Conservation (phyloP, 257 asterid genomes). For the Gentiana macrophylla region DNA sequence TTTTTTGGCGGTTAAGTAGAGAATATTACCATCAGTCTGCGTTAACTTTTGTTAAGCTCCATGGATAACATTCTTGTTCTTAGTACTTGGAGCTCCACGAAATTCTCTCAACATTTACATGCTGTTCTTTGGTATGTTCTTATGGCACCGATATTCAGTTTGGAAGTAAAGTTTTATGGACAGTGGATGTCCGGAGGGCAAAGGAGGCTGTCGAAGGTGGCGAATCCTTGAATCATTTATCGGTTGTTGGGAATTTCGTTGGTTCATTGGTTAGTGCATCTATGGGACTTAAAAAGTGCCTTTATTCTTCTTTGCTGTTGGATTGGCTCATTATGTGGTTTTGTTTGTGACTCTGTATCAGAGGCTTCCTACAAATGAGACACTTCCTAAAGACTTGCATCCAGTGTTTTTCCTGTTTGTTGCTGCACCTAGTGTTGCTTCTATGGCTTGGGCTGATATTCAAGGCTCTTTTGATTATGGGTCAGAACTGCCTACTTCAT, state of each 20-base stretch:
- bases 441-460: slow-evolving; percentile 88
- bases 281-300: slow-evolving; percentile 74
- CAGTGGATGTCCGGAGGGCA: slow-evolving; percentile 98
- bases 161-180: slow-evolving; percentile 84
- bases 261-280: slow-evolving; percentile 90
- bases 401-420: slow-evolving; percentile 93
- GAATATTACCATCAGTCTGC: slow-evolving; percentile 79
- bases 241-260: slow-evolving; percentile 74
- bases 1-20: slow-evolving; percentile 90
- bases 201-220: slow-evolving; percentile 79
- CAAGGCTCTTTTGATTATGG: slow-evolving; percentile 79
- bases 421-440: slow-evolving; percentile 91
- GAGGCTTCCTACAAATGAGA: slow-evolving; percentile 81
- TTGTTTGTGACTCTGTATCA: slow-evolving; percentile 89
- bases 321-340: slow-evolving; percentile 85
- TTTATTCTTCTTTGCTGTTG: slow-evolving; percentile 79
- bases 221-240: slow-evolving; percentile 75
- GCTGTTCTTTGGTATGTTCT: slow-evolving; percentile 52
- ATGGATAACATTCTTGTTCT: slow-evolving; percentile 57
- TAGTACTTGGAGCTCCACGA: slow-evolving; percentile 53
- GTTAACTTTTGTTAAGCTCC: slow-evolving; percentile 97
- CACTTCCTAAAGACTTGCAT: slow-evolving; percentile 79
- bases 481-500: slow-evolving; percentile 83
- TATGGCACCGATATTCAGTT: slow-evolving; percentile 55
- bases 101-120: slow-evolving; percentile 27